Base-by-base conservation (phyloP, 2,329 filamentous ascomycete species). In the Xylaria polymorpha region DNA sequence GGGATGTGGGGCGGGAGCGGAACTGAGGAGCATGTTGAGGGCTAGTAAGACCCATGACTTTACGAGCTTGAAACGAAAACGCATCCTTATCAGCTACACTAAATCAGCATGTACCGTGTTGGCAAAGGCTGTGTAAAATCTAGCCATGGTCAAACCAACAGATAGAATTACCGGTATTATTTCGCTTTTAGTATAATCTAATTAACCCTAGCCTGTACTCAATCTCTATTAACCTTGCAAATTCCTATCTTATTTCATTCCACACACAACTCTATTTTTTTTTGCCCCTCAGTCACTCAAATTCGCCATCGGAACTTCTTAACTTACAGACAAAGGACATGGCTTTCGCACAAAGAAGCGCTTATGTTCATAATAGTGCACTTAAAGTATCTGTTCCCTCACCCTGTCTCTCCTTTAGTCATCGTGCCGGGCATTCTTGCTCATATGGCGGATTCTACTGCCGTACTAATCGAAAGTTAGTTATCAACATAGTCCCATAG, bases 371-470 rank as follows among this genome's bases (percentile, higher is more conserved):
- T n/a, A 50, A 50, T 15, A 25, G 1, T 50, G 8, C 12, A 29
- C 25, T 29, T 29, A 8, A 6, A 12, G 3, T 51, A 29, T 51
- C 14, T 32, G 3, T 3, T 10, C 10, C 9, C 32, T 55, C 1
- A 32, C 18, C 5, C 9, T 7, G 22, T 4, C 7, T 18, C n/a
- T 55, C 8, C 1, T n/a, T 37, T 29, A 57, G 15, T 43, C 18
- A 41, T 57, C 55, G 37, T 57, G 55, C 3, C 37, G 55, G 18
- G 55, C 55, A 37, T 57, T 57, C 59, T 70, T 71, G 48, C 70
- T 68, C 48, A 68, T 65, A 37, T 67, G 67, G 4, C 70, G 64
- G 15, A 71, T 71, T 46, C 60, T 70, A 14, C 37, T 32, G 32
- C 67, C 67, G n/a, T 71, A 71, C 70, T 71, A 32, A 51, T 48